Evolutionary conservation across 1,284 basidiomycete species (phyloP), one percentile per base, ranked within the genome.

Genomic region (Inonotus hispidus): DNA sequence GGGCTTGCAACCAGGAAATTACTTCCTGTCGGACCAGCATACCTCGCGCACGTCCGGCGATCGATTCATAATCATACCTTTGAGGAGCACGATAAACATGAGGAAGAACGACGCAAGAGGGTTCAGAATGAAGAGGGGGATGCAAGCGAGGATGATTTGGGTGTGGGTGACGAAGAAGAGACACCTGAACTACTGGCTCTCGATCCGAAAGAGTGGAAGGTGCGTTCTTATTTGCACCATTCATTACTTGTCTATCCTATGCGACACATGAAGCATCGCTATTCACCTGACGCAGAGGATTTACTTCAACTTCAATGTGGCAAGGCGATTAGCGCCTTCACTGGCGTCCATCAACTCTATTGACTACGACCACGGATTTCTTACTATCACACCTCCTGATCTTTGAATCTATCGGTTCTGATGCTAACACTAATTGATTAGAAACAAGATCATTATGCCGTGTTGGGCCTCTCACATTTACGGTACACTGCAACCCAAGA

Each of bases 141-240:
- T 52, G 80, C 80, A 23, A 74, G 77, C 14, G 89, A 90, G 63
- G 95, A 94, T 71, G 94, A 97, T 75, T 85, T 90, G 19, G 94
- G 94, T 50, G 88, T 98, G 7, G 95, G 95, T 4, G 92, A 96
- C 63, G 97, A 99, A 76, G 79, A 87, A 63, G 97, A 99, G 78
- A 76, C 82, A 38, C 78, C 80, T 10, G 88, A 88, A 27, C 71
- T 95, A 54, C 76, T 96, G 52, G 74, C 78, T 35, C 78, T 87
- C 19, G 97, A 99, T 79, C 93, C 96, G 16, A 98, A 98, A 75
- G 95, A 98, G 74, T 99, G 96, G 96, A 99, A 99, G 83, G 90
- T 91, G 66, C 50, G 77, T 71, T 21, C 14, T n/a, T 19, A 25
- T 23, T 27, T 43, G 41, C 21, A 21, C 8, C 16, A 23, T 49